phyloP scores from a whole-genome alignment of 257 asterid genomes.

The Solanum ossicruentum region DNA sequence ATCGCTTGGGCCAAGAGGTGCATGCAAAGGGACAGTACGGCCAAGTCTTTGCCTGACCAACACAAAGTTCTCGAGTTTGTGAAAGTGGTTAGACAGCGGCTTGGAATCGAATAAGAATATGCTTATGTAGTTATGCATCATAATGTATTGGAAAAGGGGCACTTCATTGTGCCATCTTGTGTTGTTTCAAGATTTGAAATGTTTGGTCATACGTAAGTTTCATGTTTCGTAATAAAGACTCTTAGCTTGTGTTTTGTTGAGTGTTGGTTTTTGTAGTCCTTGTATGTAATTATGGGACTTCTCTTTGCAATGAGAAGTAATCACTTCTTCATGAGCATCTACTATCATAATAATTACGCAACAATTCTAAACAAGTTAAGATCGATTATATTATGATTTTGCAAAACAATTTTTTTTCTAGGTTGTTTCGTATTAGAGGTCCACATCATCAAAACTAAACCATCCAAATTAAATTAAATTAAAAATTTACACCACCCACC shows the following conservation, averaged over 20 bases:
- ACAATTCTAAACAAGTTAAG: too few species aligned
- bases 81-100: background rate
- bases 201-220: background rate
- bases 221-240: background rate
- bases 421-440: too few species aligned
- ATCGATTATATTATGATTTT: too few species aligned
- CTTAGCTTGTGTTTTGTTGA: background rate
- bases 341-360: too few species aligned
- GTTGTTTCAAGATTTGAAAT: background rate
- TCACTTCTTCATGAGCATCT: too few species aligned
- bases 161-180: background rate
- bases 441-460: too few species aligned
- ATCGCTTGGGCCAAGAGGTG: slow-evolving; percentile 30
- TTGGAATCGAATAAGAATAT: background rate
- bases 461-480: too few species aligned
- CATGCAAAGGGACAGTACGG: slow-evolving; percentile 20
- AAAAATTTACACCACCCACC: too few species aligned
- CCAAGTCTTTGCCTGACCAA: slow-evolving; percentile 21
- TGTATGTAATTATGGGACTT: background rate
- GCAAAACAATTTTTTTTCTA: too few species aligned
- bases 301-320: too few species aligned
- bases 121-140: background rate
- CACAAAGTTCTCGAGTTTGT: background rate
- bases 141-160: background rate
- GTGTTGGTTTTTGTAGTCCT: background rate